Conservation (phyloP, 1,284 basidiomycete species). For the Pseudozyma pruni region DNA sequence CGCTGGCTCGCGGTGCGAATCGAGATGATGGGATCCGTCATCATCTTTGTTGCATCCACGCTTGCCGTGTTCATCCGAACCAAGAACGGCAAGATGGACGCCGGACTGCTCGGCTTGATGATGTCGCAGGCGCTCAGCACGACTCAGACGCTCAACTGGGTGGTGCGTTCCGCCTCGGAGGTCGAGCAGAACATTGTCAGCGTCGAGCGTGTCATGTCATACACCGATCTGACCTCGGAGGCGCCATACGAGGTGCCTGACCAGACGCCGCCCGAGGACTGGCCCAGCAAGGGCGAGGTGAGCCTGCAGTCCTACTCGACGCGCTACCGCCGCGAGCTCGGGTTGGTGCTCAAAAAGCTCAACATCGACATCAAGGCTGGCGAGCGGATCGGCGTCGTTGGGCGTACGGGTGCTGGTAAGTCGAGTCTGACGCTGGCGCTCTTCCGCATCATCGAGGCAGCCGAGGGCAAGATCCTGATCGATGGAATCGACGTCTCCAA, state of each 20-base stretch:
- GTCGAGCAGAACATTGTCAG: slow-evolving; percentile 94
- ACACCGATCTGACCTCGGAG: slow-evolving; percentile 81
- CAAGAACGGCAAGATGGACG: slow-evolving; percentile 75
- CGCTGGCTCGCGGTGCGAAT: slow-evolving; percentile 78
- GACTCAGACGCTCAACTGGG: slow-evolving; percentile 74
- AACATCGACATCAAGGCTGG: slow-evolving; percentile 75
- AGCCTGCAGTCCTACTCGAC: slow-evolving; percentile 84
- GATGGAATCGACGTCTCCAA: slow-evolving; percentile 85
- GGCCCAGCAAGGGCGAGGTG: slow-evolving; percentile 82
- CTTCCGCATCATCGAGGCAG: slow-evolving; percentile 74
- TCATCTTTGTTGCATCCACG: slow-evolving; percentile 80
- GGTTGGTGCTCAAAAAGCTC: slow-evolving; percentile 80
- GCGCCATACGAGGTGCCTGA: slow-evolving; percentile 72
- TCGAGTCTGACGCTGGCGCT: slow-evolving; percentile 76
- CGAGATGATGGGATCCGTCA: slow-evolving; percentile 79
- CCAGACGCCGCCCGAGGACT: slow-evolving; percentile 69
- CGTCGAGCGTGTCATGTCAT: slow-evolving; percentile 72
- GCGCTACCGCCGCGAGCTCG: slow-evolving; percentile 83
- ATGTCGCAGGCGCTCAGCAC: slow-evolving; percentile 77
- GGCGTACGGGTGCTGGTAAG: slow-evolving; percentile 93
- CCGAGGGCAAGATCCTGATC: slow-evolving; percentile 80
- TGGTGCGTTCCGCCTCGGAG: slow-evolving; percentile 88
- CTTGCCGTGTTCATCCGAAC: slow-evolving; percentile 75
- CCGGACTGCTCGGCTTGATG: slow-evolving; percentile 89
- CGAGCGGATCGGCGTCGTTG: slow-evolving; percentile 77